Evolutionary conservation across 2,329 filamentous ascomycete genomes (phyloP), one percentile per base, ranked within the genome.

Genomic region (Ilyonectria robusta): DNA sequence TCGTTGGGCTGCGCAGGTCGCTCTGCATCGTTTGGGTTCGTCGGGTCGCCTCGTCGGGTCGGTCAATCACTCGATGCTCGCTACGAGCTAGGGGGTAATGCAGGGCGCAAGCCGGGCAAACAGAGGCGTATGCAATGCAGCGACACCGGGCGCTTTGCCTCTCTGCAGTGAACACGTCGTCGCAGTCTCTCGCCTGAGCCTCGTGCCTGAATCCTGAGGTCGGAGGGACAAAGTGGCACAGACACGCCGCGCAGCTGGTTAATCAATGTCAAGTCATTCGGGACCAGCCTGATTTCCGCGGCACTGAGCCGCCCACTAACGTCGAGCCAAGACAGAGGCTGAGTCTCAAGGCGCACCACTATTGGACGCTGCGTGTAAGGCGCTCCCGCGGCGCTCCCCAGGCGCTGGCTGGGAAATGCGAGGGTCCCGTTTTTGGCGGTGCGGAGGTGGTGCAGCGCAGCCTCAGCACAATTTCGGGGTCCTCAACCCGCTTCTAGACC

Each of bases 261-360:
- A 60, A 55, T 62, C 51, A 50, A 47, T 37, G 44, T 4, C 42
- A 23, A 42, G 37, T 51, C 58, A 51, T 40, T 48, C 26, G 46
- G 57, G 58, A 33, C 58, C 57, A 61, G 57, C 62, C 57, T 56
- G 57, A 65, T 40, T 35, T 51, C 23, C 50, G 50, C 48, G 42
- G 59, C 23, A 40, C 44, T 53, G 46, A 47, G 42, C 59, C 54
- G 56, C 35, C 61, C 61, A 62, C 66, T 63, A 59, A 53, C 37
- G 33, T 59, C 59, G 48, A 67, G 66, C 66, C 63, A 60, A 60
- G 59, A 55, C 42, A 51, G 63, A 66, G 64, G 66, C 63, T 69
- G 63, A 66, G 56, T 37, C 44, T 59, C 56, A 42, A 54, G 56
- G 59, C 63, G 63, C 55, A 56, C 51, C 62, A 59, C 56, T 33